phyloP scores from a whole-genome alignment of 495 filamentous ascomycete species.

The Platismatia glauca region DNA sequence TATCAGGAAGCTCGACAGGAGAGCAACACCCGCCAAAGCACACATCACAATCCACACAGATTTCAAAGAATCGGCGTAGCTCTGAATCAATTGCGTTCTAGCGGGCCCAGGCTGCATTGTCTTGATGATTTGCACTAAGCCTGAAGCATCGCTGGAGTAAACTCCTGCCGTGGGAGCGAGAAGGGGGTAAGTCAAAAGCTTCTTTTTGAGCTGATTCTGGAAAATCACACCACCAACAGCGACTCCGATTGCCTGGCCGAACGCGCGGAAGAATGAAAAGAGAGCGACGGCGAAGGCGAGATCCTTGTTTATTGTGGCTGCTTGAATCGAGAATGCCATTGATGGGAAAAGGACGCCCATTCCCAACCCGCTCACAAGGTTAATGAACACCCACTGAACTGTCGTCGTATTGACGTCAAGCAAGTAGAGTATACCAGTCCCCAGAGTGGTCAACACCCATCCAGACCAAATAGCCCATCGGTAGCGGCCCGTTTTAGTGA shows the following conservation, averaged over 20 bases:
- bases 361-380: constrained; percentile 45
- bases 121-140: constrained; percentile 51
- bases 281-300: constrained; percentile 48
- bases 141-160: constrained; percentile 50
- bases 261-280: constrained; percentile 49
- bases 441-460: constrained; percentile 44
- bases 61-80: constrained; percentile 48
- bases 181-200: constrained; percentile 35
- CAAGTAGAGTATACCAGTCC: constrained; percentile 39
- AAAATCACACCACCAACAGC: constrained; percentile 50
- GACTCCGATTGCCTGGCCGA: constrained; percentile 52
- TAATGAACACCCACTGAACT: constrained; percentile 42
- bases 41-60: constrained; percentile 50
- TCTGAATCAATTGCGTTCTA: constrained; percentile 41
- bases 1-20: constrained; percentile 42
- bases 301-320: constrained; percentile 37
- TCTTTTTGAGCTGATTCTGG: constrained; percentile 48
- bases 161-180: constrained; percentile 37
- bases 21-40: constrained; percentile 40
- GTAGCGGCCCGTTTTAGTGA: constrained; percentile 43
- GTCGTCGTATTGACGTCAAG: constrained; percentile 40
- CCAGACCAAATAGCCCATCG: constrained; percentile 48
- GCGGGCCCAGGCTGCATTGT: constrained; percentile 35
- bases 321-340: constrained; percentile 43
- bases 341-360: constrained; percentile 27